Evolutionary conservation across 1,139 yeast species (phyloP).

Genomic region (Wickerhamomyces sp.): DNA sequence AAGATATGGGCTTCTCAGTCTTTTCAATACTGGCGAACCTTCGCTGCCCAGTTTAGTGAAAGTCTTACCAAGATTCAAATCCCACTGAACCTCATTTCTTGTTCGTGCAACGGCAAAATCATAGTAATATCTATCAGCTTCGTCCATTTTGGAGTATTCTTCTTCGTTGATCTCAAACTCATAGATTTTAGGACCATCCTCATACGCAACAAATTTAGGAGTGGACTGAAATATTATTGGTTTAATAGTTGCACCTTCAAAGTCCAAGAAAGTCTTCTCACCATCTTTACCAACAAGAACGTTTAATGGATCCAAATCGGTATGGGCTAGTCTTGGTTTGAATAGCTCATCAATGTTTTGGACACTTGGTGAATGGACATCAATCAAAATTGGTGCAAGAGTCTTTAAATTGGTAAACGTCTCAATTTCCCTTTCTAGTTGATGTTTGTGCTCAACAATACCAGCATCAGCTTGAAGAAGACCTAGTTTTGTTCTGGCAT

Average conservation of each 20-base stretch:
- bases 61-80: constrained; percentile 61
- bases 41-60: constrained; percentile 70
- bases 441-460: constrained; percentile 37
- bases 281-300: constrained; percentile 48
- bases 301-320: constrained; percentile 90
- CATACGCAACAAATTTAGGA: constrained; percentile 78
- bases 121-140: constrained; percentile 72
- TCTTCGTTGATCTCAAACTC: constrained; percentile 71
- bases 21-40: constrained; percentile 64
- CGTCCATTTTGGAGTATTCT: constrained; percentile 61
- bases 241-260: constrained; percentile 73
- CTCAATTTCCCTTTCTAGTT: constrained; percentile 44
- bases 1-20: constrained; percentile 60
- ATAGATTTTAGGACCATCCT: constrained; percentile 79
- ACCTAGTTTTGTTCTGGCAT: constrained; percentile 50
- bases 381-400: constrained; percentile 53
- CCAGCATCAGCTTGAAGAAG: constrained; percentile 50
- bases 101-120: constrained; percentile 85
- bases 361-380: constrained; percentile 44
- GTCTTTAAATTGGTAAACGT: constrained; percentile 57
- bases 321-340: constrained; percentile 69
- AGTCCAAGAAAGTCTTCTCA: constrained; percentile 61
- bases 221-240: constrained; percentile 76
- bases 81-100: constrained; percentile 89
- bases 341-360: constrained; percentile 59